Conservation (phyloP, 129 eudicot species). For the Arctium lappa region DNA sequence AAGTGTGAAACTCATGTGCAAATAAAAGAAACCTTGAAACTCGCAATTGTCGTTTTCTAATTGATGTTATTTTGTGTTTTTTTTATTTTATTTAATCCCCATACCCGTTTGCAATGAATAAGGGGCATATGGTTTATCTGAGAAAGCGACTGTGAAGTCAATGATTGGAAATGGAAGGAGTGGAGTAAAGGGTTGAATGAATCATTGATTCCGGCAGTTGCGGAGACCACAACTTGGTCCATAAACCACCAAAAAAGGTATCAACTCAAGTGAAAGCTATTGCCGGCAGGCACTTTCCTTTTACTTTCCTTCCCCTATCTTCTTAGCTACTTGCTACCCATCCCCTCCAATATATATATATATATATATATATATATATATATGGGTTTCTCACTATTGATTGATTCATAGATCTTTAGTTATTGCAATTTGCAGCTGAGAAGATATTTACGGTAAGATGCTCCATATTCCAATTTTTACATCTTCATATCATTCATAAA, state of each 20-base stretch:
- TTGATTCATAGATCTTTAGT: background rate
- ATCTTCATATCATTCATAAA: background rate
- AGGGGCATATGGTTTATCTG: background rate
- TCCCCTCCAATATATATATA: background rate
- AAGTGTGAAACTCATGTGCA: background rate
- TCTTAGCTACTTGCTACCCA: background rate
- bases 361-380: background rate
- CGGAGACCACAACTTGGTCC: constrained; percentile 33
- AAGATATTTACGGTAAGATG: background rate
- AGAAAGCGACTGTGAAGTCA: background rate
- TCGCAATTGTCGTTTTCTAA: background rate
- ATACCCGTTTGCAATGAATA: background rate
- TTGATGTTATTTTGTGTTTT: background rate
- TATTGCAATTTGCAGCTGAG: background rate
- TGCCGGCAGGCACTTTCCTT: constrained; percentile 45
- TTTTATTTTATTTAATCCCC: background rate
- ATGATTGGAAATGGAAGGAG: background rate
- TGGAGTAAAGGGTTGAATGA: background rate
- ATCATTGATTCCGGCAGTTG: constrained; percentile 31
- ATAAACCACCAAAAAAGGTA: constrained; percentile 19
- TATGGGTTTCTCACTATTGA: background rate
- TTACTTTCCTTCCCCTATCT: constrained; percentile 13
- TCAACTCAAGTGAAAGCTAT: constrained; percentile 15
- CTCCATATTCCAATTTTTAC: background rate
- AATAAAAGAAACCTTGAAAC: too few species aligned